These are phyloP conservation scores for Colletotrichum orchidophilum DNA, from an alignment of 2,329 filamentous ascomycete species.

Conservation along the genomic window DNA sequence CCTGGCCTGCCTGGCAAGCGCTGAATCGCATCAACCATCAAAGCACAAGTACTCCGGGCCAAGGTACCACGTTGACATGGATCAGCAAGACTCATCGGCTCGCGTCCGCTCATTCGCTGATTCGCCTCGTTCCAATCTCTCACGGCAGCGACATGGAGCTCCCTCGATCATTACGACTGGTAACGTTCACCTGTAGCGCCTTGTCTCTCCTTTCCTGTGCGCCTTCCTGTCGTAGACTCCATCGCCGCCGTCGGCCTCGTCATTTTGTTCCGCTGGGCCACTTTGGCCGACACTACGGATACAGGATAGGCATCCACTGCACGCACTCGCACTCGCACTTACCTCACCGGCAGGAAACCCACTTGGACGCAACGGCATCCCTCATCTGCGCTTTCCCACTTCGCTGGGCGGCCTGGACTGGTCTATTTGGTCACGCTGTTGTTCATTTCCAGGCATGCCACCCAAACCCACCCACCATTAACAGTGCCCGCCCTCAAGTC, in stretches of 20 bases:
- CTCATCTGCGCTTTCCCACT: neutral
- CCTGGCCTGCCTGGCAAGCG: neutral
- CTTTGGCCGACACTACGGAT: neutral
- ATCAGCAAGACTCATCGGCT: neutral
- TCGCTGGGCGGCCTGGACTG: constrained; percentile 25
- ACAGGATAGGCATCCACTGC: neutral
- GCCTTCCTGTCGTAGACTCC: neutral
- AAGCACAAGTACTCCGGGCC: neutral
- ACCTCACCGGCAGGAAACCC: neutral
- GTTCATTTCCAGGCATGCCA: neutral
- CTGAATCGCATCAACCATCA: constrained; percentile 6
- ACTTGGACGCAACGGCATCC: neutral
- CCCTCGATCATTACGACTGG: neutral
- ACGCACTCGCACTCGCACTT: neutral
- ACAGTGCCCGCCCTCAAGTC: neutral
- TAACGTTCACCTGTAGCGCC: neutral
- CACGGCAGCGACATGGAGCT: neutral
- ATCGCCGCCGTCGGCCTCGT: neutral
- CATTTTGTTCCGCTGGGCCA: neutral
- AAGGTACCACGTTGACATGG: neutral
- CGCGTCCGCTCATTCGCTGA: neutral
- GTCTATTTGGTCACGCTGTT: constrained; percentile 23
- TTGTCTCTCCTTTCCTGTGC: neutral
- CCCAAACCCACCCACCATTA: neutral
- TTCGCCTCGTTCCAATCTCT: neutral